Conservation (phyloP, 345 rosid genomes). For the Gossypium anomalum region DNA sequence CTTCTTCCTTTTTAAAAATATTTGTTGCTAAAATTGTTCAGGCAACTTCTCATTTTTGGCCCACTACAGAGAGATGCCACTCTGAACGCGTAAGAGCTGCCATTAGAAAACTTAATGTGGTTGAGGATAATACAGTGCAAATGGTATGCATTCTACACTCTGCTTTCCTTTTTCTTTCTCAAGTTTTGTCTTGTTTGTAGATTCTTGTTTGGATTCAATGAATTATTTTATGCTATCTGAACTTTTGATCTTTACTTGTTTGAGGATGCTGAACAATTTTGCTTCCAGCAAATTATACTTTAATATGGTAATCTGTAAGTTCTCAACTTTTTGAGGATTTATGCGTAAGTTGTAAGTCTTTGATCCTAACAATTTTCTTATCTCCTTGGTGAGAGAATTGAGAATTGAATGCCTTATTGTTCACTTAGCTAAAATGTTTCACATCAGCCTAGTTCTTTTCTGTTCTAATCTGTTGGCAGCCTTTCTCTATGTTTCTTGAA, state of each 20-base stretch:
- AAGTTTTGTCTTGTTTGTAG: not conserved
- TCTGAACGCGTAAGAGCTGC: slow-evolving; percentile 39
- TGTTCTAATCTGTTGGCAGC: not conserved
- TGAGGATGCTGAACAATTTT: not conserved
- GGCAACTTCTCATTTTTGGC: slow-evolving; percentile 48
- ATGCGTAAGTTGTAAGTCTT: not conserved
- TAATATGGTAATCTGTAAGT: not conserved
- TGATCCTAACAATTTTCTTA: too few relatives aligned
- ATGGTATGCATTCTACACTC: slow-evolving; percentile 39
- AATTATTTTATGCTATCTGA: not conserved
- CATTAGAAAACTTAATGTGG: slow-evolving; percentile 41
- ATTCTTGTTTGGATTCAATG: not conserved
- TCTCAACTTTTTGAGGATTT: not conserved
- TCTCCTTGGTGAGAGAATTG: not conserved
- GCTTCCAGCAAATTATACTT: not conserved
- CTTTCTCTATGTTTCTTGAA: not conserved
- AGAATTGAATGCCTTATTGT: not conserved
- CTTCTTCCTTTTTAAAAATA: not conserved
- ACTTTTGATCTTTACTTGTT: slow-evolving; percentile 2
- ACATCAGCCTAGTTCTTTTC: not conserved
- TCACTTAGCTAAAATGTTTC: not conserved
- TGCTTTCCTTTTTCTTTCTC: not conserved
- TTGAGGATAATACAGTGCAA: slow-evolving; percentile 33
- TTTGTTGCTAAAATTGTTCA: slow-evolving; percentile 25
- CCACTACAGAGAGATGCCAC: slow-evolving; percentile 39